phyloP scores from a whole-genome alignment of 225 moss, liverwort and hornwort genomes.

The Takakia lepidozioides region DNA sequence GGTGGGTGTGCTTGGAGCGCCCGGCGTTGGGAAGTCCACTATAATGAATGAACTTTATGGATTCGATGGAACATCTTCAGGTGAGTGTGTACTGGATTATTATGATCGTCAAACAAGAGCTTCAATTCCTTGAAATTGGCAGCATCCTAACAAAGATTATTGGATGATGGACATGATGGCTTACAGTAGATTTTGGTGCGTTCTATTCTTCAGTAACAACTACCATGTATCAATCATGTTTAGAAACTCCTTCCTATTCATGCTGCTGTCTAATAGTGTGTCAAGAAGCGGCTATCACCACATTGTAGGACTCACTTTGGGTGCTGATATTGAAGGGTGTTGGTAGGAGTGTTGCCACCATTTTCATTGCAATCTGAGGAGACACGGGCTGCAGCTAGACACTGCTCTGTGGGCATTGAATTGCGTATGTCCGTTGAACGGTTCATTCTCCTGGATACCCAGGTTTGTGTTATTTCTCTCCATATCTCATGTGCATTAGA shows the following conservation, averaged over 20 bases:
- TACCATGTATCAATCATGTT: no score
- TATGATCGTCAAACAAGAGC: not conserved
- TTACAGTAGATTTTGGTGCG: no score
- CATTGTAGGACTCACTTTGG: no score
- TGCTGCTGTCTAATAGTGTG: no score
- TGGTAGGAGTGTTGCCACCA: conserved; percentile 68
- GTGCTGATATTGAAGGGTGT: no score
- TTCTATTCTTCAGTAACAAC: no score
- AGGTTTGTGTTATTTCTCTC: conserved; percentile 19
- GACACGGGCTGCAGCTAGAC: conserved; percentile 63
- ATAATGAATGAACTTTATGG: conserved; percentile 92
- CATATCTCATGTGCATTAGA: no score
- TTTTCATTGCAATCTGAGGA: conserved; percentile 84
- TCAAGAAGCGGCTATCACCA: no score
- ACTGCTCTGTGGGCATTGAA: conserved; percentile 92
- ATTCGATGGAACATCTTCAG: conserved; percentile 27
- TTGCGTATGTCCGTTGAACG: conserved; percentile 87
- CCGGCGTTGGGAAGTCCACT: conserved; percentile 88
- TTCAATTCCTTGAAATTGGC: no score
- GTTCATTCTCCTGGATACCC: conserved; percentile 80
- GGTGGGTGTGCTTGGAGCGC: conserved; percentile 82
- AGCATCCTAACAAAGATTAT: no score
- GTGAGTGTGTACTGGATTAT: not conserved
- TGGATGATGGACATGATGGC: no score
- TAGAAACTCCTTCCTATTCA: no score